A percentile compares a stretch with the other conserved stretches of the same genome.
phyloP scores from a whole-genome alignment of 2,329 filamentous ascomycete genomes.

The Sphaerulina vaccinii region DNA sequence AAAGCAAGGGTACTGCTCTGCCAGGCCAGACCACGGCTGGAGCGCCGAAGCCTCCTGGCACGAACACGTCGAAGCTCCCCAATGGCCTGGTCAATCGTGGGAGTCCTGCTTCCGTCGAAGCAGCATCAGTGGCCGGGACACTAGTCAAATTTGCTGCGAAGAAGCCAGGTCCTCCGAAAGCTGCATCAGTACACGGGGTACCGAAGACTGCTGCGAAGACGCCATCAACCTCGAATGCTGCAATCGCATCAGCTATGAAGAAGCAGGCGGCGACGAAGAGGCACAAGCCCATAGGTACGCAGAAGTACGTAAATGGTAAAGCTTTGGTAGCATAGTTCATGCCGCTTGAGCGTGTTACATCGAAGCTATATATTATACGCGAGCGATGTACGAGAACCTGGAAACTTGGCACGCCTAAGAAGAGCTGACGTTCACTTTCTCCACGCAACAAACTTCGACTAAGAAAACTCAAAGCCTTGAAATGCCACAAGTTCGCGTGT shows the following conservation, averaged over 20 bases:
- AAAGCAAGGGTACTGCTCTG: conserved; percentile 29
- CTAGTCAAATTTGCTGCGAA: conserved; percentile 1
- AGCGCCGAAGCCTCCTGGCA: conserved; percentile 3
- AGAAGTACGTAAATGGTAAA: conserved; percentile 30
- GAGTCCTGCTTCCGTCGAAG: conserved; percentile 6
- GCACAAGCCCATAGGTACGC: conserved; percentile 30
- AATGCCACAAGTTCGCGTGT: background rate
- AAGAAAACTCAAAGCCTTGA: background rate
- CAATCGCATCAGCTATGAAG: conserved; percentile 20
- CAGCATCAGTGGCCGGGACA: conserved; percentile 7
- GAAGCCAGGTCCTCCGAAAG: conserved; percentile 9
- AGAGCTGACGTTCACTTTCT: background rate
- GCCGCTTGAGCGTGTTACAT: background rate
- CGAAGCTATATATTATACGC: background rate
- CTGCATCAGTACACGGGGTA: conserved; percentile 16
- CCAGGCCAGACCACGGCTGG: conserved; percentile 25
- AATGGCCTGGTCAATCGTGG: conserved; percentile 6
- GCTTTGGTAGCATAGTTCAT: background rate
- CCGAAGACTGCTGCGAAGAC: conserved; percentile 19
- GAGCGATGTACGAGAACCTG: background rate
- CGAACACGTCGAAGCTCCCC: conserved; percentile 2
- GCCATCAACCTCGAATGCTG: conserved; percentile 13
- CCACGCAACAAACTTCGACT: background rate
- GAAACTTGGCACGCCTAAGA: background rate
- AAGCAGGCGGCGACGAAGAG: conserved; percentile 17